Percentiles rank a stretch among this genome's conserved stretches.
phyloP scores from a whole-genome alignment of 2,329 filamentous ascomycete genomes.

The Fusarium virguliforme region DNA sequence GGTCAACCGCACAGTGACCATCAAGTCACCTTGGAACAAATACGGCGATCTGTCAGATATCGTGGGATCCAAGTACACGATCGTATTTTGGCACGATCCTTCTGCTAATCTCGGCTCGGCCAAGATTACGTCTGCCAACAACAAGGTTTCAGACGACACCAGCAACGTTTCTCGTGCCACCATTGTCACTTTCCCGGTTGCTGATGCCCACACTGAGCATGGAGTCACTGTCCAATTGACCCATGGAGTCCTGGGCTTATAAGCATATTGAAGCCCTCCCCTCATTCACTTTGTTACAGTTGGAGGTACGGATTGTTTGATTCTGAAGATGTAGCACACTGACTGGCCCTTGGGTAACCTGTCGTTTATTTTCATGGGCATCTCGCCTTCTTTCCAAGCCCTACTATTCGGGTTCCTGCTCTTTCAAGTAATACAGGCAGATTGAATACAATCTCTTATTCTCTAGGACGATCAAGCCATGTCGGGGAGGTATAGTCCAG shows the following conservation, averaged over 20 bases:
- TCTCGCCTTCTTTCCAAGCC: not conserved
- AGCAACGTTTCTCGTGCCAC: conserved; percentile 27
- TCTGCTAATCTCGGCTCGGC: conserved; percentile 14
- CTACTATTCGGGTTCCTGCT: not conserved
- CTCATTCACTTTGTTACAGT: not conserved
- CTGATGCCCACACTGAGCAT: conserved; percentile 26
- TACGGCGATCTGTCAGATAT: conserved; percentile 28
- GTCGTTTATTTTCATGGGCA: not conserved
- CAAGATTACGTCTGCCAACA: conserved; percentile 19
- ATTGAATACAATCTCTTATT: not conserved
- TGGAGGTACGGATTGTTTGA: not conserved
- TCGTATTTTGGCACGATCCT: conserved; percentile 42
- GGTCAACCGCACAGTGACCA: conserved; percentile 14
- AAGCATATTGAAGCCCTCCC: not conserved
- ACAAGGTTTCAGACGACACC: conserved; percentile 10
- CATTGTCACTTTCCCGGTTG: conserved; percentile 30
- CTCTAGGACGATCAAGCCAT: not conserved
- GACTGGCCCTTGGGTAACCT: not conserved
- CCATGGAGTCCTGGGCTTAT: not conserved
- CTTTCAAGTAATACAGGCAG: not conserved
- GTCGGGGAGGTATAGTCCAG: too few relatives aligned
- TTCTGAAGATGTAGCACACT: not conserved
- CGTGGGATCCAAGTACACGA: conserved; percentile 36
- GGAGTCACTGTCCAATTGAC: conserved; percentile 28
- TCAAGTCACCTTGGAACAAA: conserved; percentile 32